phyloP scores from a whole-genome alignment of 2,329 filamentous ascomycete genomes.

The Ophiosphaerella korrae region DNA sequence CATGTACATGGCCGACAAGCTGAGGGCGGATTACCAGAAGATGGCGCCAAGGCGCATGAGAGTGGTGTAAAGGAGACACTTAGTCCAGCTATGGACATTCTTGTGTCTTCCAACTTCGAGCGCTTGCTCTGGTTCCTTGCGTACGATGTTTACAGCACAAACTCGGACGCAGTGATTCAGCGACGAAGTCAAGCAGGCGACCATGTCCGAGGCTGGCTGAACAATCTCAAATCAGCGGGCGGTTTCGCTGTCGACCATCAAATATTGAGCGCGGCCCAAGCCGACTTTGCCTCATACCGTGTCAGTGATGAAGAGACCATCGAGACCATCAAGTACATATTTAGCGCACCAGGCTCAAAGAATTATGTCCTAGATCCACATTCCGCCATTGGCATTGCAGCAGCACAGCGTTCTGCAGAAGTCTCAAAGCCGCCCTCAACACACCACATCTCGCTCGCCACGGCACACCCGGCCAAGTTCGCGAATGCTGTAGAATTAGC shows the following conservation, averaged over 20 bases:
- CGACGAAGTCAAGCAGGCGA: constrained; percentile 64
- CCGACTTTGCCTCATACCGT: constrained; percentile 80
- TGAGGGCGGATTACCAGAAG: constrained; percentile 59
- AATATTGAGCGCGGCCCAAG: constrained; percentile 72
- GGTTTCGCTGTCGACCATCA: constrained; percentile 80
- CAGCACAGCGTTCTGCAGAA: constrained; percentile 70
- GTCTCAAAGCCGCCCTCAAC: constrained; percentile 55
- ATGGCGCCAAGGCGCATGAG: constrained; percentile 66
- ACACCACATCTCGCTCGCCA: constrained; percentile 83
- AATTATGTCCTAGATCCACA: constrained; percentile 90
- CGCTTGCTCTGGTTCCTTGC: constrained; percentile 91
- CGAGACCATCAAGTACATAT: constrained; percentile 53
- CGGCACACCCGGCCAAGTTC: constrained; percentile 96
- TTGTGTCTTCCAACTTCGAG: constrained; percentile 97
- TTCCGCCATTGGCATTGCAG: constrained; percentile 83
- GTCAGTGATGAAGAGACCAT: constrained; percentile 61
- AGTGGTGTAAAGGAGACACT: constrained; percentile 88
- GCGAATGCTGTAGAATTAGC: constrained; percentile 81
- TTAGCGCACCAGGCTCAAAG: constrained; percentile 54
- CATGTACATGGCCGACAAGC: constrained; percentile 63
- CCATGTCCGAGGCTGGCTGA: constrained; percentile 78
- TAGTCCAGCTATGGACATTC: constrained; percentile 95
- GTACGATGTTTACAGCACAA: constrained; percentile 56
- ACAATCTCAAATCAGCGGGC: constrained; percentile 77
- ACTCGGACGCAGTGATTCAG: constrained; percentile 48